Conservation (phyloP, 495 filamentous ascomycete genomes). For the Trichoderma erinaceum region DNA sequence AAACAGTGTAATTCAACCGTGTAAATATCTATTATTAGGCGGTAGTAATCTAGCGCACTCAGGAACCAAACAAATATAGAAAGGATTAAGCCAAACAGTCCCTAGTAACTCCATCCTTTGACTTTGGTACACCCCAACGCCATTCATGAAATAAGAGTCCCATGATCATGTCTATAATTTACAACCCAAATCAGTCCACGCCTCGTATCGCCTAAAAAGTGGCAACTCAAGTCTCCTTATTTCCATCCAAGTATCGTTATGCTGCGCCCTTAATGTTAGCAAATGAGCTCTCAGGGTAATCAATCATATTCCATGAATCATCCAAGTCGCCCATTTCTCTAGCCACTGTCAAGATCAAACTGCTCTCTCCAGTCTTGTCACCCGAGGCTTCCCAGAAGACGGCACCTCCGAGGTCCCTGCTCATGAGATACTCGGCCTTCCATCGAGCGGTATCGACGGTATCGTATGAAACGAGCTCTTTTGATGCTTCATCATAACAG, state of each 20-base stretch:
- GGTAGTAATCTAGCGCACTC: no score
- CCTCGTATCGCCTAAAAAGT: neutral
- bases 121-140: no score
- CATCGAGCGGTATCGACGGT: slow-evolving; percentile 48
- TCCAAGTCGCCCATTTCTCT: slow-evolving; percentile 50
- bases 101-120: no score
- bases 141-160: neutral
- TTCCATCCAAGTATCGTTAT: neutral
- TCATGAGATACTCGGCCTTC: slow-evolving; percentile 62
- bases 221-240: neutral
- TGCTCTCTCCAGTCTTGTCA: slow-evolving; percentile 55
- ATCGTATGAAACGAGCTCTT: slow-evolving; percentile 74
- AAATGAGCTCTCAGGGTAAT: slow-evolving; percentile 64
- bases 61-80: no score
- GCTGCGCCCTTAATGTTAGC: slow-evolving; percentile 50
- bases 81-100: no score
- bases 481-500: slow-evolving; percentile 54
- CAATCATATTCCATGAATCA: slow-evolving; percentile 51
- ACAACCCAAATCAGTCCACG: neutral
- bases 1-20: no score
- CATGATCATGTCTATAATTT: no score
- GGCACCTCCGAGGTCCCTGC: slow-evolving; percentile 62
- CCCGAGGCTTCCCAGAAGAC: slow-evolving; percentile 91
- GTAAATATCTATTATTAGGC: no score
- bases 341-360: slow-evolving; percentile 58